Percentiles rank a stretch among this genome's conserved stretches.
phyloP scores from a whole-genome alignment of 805 yeast genomes.

The Saccharomycopsis fibuligera region DNA sequence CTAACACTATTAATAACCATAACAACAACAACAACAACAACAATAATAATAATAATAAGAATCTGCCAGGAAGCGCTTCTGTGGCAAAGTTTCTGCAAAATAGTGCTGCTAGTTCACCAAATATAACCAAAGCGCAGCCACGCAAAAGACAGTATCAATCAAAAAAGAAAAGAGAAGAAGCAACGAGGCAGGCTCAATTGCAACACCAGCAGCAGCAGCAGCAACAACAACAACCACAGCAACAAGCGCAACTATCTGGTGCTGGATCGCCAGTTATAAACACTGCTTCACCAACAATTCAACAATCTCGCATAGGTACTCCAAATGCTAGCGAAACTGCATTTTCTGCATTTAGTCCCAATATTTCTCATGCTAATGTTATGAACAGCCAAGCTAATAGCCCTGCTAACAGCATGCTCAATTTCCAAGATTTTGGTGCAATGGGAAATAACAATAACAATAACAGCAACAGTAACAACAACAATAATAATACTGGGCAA shows the following conservation, averaged over 20 bases:
- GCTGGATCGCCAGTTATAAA: neutral
- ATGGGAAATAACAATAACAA: neutral
- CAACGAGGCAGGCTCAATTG: slow-evolving; percentile 1
- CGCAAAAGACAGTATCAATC: slow-evolving; percentile 12
- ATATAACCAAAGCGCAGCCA: slow-evolving; percentile 13
- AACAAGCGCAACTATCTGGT: neutral
- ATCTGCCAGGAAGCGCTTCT: neutral
- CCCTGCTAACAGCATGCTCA: neutral
- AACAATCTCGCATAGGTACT: slow-evolving; percentile 6
- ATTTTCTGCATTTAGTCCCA: slow-evolving; percentile 13
- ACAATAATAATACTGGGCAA: slow-evolving; percentile 2
- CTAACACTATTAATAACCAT: too few species aligned
- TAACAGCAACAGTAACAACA: slow-evolving; percentile 4
- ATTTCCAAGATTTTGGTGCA: slow-evolving; percentile 4
- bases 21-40: slow-evolving; percentile 1
- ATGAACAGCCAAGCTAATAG: neutral
- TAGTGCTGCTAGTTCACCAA: slow-evolving; percentile 18
- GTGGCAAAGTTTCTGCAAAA: slow-evolving; percentile 10
- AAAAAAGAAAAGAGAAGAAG: slow-evolving; percentile 18
- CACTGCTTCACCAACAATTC: slow-evolving; percentile 5
- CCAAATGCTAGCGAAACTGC: slow-evolving; percentile 10
- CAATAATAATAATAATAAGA: neutral
- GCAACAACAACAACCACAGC: slow-evolving; percentile 2
- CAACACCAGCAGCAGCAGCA: slow-evolving; percentile 7
- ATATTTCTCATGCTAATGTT: neutral